A percentile compares a stretch with the other conserved stretches of the same genome.
phyloP scores from a whole-genome alignment of 2,329 filamentous ascomycete genomes.

The Ascochyta rabiei region DNA sequence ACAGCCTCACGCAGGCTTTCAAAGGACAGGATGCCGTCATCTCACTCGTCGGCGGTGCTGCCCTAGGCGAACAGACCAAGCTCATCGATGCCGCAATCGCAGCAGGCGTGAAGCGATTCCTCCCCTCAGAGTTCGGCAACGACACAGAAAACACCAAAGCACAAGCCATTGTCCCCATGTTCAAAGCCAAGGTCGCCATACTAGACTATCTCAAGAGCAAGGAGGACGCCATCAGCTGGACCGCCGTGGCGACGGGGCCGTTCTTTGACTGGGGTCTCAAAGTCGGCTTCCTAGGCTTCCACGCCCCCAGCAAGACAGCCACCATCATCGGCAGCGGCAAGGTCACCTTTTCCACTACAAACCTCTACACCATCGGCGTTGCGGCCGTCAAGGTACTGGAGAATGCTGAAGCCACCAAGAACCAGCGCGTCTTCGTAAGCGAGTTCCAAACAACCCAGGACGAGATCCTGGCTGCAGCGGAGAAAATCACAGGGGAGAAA shows the following conservation, averaged over 20 bases:
- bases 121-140: constrained; percentile 65
- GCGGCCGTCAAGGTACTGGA: constrained; percentile 59
- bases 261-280: constrained; percentile 57
- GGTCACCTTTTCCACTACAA: constrained; percentile 58
- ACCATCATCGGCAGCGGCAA: constrained; percentile 64
- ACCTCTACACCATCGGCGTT: constrained; percentile 58
- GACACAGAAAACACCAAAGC: constrained; percentile 47
- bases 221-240: constrained; percentile 62
- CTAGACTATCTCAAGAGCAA: constrained; percentile 60
- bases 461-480: constrained; percentile 60
- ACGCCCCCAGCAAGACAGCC: constrained; percentile 56
- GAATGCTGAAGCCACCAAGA: constrained; percentile 59
- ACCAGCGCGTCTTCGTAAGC: constrained; percentile 64
- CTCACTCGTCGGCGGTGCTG: constrained; percentile 52
- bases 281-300: constrained; percentile 59
- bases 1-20: constrained; percentile 59
- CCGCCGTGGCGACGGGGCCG: constrained; percentile 54
- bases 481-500: constrained; percentile 59
- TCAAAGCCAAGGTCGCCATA: constrained; percentile 55
- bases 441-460: constrained; percentile 65
- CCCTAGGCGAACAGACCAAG: constrained; percentile 54
- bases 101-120: constrained; percentile 66
- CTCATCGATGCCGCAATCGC: constrained; percentile 65
- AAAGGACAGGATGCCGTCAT: constrained; percentile 64
- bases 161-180: constrained; percentile 57